Base-by-base conservation (phyloP, 2,329 filamentous ascomycete species). In the Fusarium anguioides region DNA sequence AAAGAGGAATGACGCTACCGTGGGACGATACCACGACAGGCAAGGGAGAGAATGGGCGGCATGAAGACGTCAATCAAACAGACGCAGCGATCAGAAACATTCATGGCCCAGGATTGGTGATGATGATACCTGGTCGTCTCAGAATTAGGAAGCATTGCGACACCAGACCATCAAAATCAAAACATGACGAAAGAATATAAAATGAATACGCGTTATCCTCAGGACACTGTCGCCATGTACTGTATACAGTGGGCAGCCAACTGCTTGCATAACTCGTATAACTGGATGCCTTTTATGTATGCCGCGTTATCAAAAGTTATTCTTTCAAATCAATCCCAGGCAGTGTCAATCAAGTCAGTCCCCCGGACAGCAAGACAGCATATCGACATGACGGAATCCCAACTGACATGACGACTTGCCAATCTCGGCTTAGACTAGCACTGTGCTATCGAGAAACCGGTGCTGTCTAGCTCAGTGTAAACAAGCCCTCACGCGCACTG, bases 1-100 rank as follows among this genome's bases (percentile, higher is more conserved):
- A 42, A 54, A 47, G 65, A 48, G 61, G 61, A 64, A 68, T 72
- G 70, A 69, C 70, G 70, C 66, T 73, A 72, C 64, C 24, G 58
- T 72, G 70, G 67, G 56, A 59, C 69, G 70, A 72, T 73, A 55
- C 66, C 60, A 62, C 55, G 63, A 66, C 53, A 45, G 58, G 50
- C 53, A 64, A 69, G 57, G 57, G 59, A 61, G 59, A 27, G 39
- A 31, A 53, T 55, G 56, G 64, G 42, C 36, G 48, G 66, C 63
- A 72, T 72, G 51, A 71, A 60, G 48, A 65, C 58, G 44, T 66
- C 50, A 59, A 62, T 65, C 54, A 65, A 65, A 61, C 54, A 65
- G 60, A 57, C 41, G 63, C 61, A 66, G 55, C 39, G 46, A 61
- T 47, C 44, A 69, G 55, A 66, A 69, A 69, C 62, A 66, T 63